Percentiles rank a stretch among this genome's conserved stretches.
Evolutionary conservation across 2,329 filamentous ascomycete species (phyloP).

Genomic region (Akanthomyces lecanii): DNA sequence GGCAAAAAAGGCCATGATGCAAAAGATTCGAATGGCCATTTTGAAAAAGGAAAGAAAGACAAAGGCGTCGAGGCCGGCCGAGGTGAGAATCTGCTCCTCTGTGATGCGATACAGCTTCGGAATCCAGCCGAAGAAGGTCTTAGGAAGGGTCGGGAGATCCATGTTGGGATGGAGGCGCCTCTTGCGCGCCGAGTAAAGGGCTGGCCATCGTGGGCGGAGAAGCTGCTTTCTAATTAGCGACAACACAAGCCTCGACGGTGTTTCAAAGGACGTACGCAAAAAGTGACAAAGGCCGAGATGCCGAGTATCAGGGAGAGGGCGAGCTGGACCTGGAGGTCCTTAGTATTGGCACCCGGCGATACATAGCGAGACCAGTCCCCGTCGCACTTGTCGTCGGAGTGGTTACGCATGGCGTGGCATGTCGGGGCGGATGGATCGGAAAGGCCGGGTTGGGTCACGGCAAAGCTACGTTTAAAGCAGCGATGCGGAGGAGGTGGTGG

Average conservation of each 20-base stretch:
- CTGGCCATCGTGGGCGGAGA: slow-evolving; percentile 85
- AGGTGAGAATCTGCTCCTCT: slow-evolving; percentile 83
- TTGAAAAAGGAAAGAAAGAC: slow-evolving; percentile 96
- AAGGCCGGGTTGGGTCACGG: background rate
- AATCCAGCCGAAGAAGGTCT: slow-evolving; percentile 91
- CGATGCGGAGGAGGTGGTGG: background rate
- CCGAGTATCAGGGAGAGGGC: slow-evolving; percentile 69
- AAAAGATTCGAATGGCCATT: slow-evolving; percentile 83
- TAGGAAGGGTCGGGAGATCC: slow-evolving; percentile 71
- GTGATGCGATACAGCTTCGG: slow-evolving; percentile 77
- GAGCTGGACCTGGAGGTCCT: slow-evolving; percentile 60
- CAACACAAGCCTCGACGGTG: background rate
- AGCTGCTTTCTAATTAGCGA: slow-evolving; percentile 46
- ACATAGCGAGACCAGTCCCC: slow-evolving; percentile 18
- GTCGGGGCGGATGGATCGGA: background rate
- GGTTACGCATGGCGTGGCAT: slow-evolving; percentile 19
- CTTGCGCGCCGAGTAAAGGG: slow-evolving; percentile 85
- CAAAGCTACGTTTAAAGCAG: background rate
- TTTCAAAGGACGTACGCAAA: slow-evolving; percentile 58
- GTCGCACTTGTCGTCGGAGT: slow-evolving; percentile 23
- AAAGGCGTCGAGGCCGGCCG: slow-evolving; percentile 90
- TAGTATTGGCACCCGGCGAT: slow-evolving; percentile 24
- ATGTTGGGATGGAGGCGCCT: slow-evolving; percentile 58
- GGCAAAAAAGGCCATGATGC: slow-evolving; percentile 76
- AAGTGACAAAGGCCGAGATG: slow-evolving; percentile 65